Conservation (phyloP, 371 early-diverging fungal species). For the Capniomyces stellatus region DNA sequence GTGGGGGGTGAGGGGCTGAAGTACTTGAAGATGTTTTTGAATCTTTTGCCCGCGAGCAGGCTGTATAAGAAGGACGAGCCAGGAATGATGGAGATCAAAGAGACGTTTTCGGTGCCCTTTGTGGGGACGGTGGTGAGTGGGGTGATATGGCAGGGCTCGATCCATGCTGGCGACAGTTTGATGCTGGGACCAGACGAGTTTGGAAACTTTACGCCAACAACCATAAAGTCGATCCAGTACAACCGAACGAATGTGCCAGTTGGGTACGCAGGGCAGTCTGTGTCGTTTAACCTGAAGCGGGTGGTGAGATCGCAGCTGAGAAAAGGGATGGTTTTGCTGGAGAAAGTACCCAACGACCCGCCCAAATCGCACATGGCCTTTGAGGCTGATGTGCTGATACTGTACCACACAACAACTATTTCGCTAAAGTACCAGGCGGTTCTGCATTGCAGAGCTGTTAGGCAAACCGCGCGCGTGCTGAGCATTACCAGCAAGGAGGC, state of each 20-base stretch:
- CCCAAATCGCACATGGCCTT: constrained; percentile 39
- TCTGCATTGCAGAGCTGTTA: constrained; percentile 77
- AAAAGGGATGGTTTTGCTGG: constrained; percentile 78
- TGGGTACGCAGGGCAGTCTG: constrained; percentile 68
- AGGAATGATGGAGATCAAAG: constrained; percentile 68
- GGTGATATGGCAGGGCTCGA: constrained; percentile 38
- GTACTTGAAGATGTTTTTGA: constrained; percentile 62
- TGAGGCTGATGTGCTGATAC: constrained; percentile 76
- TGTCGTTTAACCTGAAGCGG: constrained; percentile 71
- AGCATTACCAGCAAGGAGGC: constrained; percentile 53
- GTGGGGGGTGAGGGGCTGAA: constrained; percentile 79
- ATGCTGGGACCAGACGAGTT: constrained; percentile 68
- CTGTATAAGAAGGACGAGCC: constrained; percentile 12
- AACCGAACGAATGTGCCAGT: constrained; percentile 62
- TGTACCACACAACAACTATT: constrained; percentile 85
- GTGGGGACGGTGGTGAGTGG: constrained; percentile 76
- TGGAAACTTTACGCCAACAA: constrained; percentile 56
- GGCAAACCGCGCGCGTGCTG: constrained; percentile 59
- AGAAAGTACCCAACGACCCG: constrained; percentile 43
- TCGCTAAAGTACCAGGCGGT: constrained; percentile 79
- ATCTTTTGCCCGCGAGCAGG: constrained; percentile 36
- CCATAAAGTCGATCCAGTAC: constrained; percentile 72
- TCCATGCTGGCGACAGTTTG: constrained; percentile 66
- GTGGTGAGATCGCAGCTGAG: constrained; percentile 53
- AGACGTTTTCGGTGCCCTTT: constrained; percentile 74